These are phyloP conservation scores for Cadophora malorum DNA, from an alignment of 2,329 filamentous ascomycete species.

Conservation along the genomic window DNA sequence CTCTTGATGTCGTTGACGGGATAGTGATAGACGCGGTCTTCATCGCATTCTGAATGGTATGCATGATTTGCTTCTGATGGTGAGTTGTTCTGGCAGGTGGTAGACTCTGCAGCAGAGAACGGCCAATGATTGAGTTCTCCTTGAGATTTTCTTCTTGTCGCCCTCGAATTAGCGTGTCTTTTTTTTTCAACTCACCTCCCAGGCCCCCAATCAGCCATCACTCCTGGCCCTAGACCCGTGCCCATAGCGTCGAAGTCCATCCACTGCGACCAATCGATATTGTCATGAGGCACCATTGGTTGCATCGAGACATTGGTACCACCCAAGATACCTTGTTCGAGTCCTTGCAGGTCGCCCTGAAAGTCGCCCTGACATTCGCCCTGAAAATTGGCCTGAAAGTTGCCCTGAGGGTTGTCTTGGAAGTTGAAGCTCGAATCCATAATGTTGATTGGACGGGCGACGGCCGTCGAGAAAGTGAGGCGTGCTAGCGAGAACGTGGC, in stretches of 20 bases:
- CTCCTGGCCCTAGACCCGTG: neutral
- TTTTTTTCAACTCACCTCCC: neutral
- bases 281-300: neutral
- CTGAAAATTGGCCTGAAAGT: constrained; percentile 2
- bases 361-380: neutral
- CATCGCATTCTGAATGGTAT: no score
- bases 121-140: no score
- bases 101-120: no score
- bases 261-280: constrained; percentile 2
- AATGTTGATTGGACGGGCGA: constrained; percentile 18
- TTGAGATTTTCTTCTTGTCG: no score
- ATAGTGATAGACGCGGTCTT: no score
- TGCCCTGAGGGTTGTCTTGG: neutral
- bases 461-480: constrained; percentile 27
- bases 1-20: no score
- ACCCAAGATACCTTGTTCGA: neutral
- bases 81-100: no score
- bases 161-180: neutral
- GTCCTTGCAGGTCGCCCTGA: constrained; percentile 15
- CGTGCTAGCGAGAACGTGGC: constrained; percentile 26
- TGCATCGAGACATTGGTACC: constrained; percentile 13
- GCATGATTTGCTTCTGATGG: no score
- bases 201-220: neutral
- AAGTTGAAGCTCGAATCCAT: constrained; percentile 20
- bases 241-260: neutral